Evolutionary conservation across 208 protist genomes (phyloP).

Genomic region (Leishmania aethiopica): DNA sequence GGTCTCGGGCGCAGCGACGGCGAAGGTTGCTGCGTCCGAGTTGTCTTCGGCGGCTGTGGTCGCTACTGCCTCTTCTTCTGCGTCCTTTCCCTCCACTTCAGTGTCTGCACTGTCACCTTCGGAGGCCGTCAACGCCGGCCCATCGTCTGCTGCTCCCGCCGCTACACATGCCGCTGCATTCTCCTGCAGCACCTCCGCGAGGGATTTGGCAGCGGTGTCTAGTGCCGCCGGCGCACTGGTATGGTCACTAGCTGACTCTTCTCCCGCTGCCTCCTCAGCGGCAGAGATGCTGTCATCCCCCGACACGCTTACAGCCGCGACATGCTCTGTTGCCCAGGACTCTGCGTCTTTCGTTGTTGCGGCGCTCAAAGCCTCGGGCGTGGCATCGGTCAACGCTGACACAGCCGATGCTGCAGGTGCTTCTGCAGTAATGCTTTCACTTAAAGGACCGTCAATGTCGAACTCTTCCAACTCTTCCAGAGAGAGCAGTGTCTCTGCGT

Average conservation of each 20-base stretch:
- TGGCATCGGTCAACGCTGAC: not conserved
- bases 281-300: not conserved
- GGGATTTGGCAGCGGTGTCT: not conserved
- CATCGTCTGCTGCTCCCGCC: not conserved
- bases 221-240: too few relatives aligned
- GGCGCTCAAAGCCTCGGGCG: not conserved
- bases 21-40: not conserved
- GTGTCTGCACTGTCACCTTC: not conserved
- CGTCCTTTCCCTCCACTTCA: not conserved
- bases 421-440: not conserved
- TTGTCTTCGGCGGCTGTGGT: not conserved
- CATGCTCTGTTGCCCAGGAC: not conserved
- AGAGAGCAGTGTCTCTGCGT: not conserved
- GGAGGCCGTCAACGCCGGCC: not conserved
- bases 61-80: too few relatives aligned
- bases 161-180: not conserved
- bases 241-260: not conserved
- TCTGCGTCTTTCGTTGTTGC: not conserved
- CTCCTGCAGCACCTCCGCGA: not conserved
- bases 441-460: conserved; percentile 23
- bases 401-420: not conserved
- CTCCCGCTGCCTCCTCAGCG: not conserved
- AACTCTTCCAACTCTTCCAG: conserved; percentile 20
- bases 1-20: not conserved
- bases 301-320: not conserved